These are phyloP conservation scores for Dunaliella primolecta DNA, from an alignment of 139 green algal genomes.

Conservation along the genomic window DNA sequence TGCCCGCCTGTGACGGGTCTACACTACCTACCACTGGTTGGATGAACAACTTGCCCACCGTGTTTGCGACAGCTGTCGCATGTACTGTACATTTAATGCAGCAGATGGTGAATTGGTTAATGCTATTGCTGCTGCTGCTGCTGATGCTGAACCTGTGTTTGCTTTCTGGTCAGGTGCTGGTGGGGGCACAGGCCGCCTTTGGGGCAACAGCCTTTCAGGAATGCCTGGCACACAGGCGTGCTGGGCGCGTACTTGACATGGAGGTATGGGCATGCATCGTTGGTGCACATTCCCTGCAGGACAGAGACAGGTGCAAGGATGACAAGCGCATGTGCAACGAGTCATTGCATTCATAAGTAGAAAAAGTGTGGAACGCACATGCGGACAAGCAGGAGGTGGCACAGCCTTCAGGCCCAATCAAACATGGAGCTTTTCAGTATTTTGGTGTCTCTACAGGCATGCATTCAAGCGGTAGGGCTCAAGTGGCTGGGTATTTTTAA, in stretches of 20 bases:
- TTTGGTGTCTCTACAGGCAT: too few species aligned
- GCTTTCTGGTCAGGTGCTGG: background rate
- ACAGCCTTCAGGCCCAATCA: too few species aligned
- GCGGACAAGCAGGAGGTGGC: too few species aligned
- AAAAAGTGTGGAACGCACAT: too few species aligned
- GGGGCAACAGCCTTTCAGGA: background rate
- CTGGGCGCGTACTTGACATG: background rate
- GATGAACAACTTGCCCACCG: too few species aligned
- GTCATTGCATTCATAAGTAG: too few species aligned
- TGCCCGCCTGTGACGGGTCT: too few species aligned
- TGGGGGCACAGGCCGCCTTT: background rate
- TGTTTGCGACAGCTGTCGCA: background rate
- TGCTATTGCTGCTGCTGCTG: background rate
- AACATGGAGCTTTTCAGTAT: too few species aligned
- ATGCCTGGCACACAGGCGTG: slow-evolving; percentile 5
- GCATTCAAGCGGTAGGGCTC: too few species aligned
- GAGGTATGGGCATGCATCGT: slow-evolving; percentile 9
- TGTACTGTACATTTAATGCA: background rate
- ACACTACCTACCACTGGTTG: too few species aligned
- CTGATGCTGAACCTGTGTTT: background rate
- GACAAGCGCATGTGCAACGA: background rate
- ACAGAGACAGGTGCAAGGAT: background rate
- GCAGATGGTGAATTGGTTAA: background rate
- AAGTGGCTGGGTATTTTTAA: too few species aligned
- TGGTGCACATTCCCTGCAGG: slow-evolving; percentile 7